Percentiles rank a stretch among this genome's conserved stretches.
phyloP scores from a whole-genome alignment of 1,139 yeast species.

The Pichia sp. region DNA sequence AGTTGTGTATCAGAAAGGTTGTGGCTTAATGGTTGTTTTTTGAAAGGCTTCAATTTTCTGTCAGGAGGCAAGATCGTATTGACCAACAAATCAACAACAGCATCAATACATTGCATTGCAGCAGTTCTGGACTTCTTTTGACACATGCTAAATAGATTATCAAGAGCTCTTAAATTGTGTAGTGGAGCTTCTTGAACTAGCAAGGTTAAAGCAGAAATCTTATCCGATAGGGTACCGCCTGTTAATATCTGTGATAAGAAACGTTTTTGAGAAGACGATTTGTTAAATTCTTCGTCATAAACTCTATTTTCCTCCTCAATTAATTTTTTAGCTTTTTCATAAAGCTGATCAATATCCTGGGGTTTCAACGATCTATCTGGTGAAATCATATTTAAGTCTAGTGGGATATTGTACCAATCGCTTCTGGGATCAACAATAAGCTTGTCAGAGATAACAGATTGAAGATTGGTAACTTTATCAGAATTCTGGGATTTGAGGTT shows the following conservation, averaged over 20 bases:
- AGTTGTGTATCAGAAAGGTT: slow-evolving; percentile 47
- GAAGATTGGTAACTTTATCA: slow-evolving; percentile 44
- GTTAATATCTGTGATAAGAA: slow-evolving; percentile 83
- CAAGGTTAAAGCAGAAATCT: slow-evolving; percentile 87
- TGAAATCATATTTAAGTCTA: slow-evolving; percentile 24
- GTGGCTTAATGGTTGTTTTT: slow-evolving; percentile 58
- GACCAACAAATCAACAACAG: slow-evolving; percentile 79
- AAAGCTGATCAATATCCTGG: slow-evolving; percentile 48
- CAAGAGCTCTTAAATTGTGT: slow-evolving; percentile 80
- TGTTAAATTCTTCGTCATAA: slow-evolving; percentile 70
- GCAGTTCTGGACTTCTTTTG: slow-evolving; percentile 92
- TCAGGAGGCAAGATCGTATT: slow-evolving; percentile 68
- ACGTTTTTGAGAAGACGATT: slow-evolving; percentile 77
- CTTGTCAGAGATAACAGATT: slow-evolving; percentile 50
- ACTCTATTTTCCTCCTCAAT: slow-evolving; percentile 64
- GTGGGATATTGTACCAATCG: slow-evolving; percentile 66
- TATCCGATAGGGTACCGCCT: slow-evolving; percentile 93
- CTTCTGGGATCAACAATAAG: slow-evolving; percentile 55
- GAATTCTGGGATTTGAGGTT: slow-evolving; percentile 23
- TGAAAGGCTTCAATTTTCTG: slow-evolving; percentile 73
- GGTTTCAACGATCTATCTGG: slow-evolving; percentile 38
- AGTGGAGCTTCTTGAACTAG: slow-evolving; percentile 92
- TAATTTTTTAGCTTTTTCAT: slow-evolving; percentile 58
- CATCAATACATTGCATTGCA: slow-evolving; percentile 82
- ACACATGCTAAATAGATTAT: slow-evolving; percentile 68